Evolutionary conservation across 768 basidiomycete species (phyloP).

Genomic region (Lyophyllum decastes): DNA sequence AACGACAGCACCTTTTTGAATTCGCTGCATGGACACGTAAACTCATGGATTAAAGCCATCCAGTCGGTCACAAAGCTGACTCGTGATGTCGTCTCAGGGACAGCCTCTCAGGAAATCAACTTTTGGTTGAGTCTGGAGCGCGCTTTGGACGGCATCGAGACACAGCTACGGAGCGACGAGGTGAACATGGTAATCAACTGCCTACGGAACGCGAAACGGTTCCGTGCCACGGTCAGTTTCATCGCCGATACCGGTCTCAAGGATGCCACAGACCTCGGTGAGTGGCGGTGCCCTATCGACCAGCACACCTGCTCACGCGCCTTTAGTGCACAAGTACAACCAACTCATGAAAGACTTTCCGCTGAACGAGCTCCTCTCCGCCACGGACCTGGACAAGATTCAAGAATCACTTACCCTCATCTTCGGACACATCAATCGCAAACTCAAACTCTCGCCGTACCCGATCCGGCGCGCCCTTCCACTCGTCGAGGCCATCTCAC

Average conservation of each 20-base stretch:
- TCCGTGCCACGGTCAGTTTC: conserved; percentile 96
- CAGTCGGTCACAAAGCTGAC: conserved; percentile 96
- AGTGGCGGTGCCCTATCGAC: conserved; percentile 31
- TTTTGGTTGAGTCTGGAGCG: conserved; percentile 97
- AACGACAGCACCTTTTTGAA: conserved; percentile 93
- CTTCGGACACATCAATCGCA: conserved; percentile 93
- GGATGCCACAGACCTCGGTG: conserved; percentile 87
- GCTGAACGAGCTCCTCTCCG: conserved; percentile 92
- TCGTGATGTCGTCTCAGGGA: conserved; percentile 90
- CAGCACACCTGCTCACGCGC: conserved; percentile 5
- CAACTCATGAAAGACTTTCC: conserved; percentile 99
- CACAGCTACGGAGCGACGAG: conserved; percentile 88
- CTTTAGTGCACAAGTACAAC: conserved; percentile 93
- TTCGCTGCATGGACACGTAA: conserved; percentile 89
- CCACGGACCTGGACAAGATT: conserved; percentile 94
- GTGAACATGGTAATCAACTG: conserved; percentile 94
- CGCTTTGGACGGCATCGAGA: conserved; percentile 90
- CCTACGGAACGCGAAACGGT: conserved; percentile 93
- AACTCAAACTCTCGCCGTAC: conserved; percentile 94
- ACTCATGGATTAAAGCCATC: conserved; percentile 97
- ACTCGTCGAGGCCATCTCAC: conserved; percentile 96
- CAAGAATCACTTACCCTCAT: conserved; percentile 86
- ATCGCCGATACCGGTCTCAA: conserved; percentile 97
- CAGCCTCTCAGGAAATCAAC: conserved; percentile 98
- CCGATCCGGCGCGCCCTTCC: conserved; percentile 95